Evolutionary conservation across 305 asterid genomes (phyloP).

Genomic region (Fraxinus platypoda): DNA sequence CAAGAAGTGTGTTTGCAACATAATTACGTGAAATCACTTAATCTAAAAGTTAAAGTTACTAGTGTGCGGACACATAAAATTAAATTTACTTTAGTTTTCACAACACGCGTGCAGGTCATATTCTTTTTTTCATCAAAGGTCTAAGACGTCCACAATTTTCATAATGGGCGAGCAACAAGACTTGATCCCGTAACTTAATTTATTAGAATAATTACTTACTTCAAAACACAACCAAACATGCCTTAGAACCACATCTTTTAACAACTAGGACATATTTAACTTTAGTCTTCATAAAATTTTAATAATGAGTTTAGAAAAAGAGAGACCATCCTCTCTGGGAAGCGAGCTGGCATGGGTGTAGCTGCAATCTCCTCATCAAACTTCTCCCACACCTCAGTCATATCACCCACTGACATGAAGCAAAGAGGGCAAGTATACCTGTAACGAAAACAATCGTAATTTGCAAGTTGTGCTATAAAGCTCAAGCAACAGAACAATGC

Average conservation of each 20-base stretch:
- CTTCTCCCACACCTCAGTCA: slow-evolving; percentile 86
- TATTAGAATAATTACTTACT: too few species aligned
- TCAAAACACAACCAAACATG: not conserved
- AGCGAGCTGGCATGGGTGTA: slow-evolving; percentile 68
- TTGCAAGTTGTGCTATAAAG: not conserved
- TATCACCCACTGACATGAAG: slow-evolving; percentile 77
- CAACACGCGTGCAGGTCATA: too few species aligned
- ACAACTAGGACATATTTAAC: not conserved
- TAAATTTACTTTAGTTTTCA: too few species aligned
- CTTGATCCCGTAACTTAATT: too few species aligned
- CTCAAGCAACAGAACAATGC: not conserved
- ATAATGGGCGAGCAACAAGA: too few species aligned
- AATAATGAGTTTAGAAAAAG: not conserved
- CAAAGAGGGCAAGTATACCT: slow-evolving; percentile 86
- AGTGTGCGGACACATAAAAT: not conserved
- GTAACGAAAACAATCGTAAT: not conserved
- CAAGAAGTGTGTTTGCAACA: not conserved
- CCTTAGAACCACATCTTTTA: not conserved
- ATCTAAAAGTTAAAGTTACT: too few species aligned
- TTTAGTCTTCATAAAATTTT: not conserved
- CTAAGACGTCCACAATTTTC: too few species aligned
- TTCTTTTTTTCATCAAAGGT: not conserved
- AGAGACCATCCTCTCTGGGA: slow-evolving; percentile 49
- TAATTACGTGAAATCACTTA: not conserved
- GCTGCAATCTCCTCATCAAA: slow-evolving; percentile 79